These are phyloP conservation scores for Alternaria arbusti DNA, from an alignment of 2,329 filamentous ascomycete genomes.

Conservation along the genomic window DNA sequence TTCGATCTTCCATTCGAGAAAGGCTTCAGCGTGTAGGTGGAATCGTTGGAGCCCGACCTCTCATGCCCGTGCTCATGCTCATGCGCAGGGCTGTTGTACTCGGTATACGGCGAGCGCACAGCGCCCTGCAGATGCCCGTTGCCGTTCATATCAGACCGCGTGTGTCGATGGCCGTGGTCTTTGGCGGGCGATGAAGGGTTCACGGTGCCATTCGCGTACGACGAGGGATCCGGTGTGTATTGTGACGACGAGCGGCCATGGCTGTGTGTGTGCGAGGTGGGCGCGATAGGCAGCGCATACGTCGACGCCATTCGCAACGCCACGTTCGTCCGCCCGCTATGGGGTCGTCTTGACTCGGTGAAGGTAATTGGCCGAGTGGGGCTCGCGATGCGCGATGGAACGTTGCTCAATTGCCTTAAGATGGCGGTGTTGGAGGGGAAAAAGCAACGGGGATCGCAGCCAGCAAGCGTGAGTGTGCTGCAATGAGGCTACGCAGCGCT, in stretches of 20 bases:
- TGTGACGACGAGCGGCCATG: conserved; percentile 51
- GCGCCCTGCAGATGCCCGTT: conserved; percentile 42
- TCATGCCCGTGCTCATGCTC: conserved; percentile 30
- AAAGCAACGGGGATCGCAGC: conserved; percentile 2
- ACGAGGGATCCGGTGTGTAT: conserved; percentile 33
- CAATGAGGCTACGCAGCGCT: conserved; percentile 15
- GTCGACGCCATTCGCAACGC: conserved; percentile 51
- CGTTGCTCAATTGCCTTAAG: not conserved
- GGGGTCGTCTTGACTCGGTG: conserved; percentile 24
- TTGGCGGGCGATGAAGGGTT: conserved; percentile 33
- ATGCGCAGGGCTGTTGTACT: conserved; percentile 34
- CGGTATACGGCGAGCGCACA: conserved; percentile 36
- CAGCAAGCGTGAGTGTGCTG: conserved; percentile 2
- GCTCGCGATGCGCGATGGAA: not conserved
- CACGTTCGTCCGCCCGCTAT: conserved; percentile 23
- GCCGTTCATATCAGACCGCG: conserved; percentile 44
- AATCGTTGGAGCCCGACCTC: conserved; percentile 35
- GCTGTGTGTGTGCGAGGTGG: conserved; percentile 40
- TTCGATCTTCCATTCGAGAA: conserved; percentile 37
- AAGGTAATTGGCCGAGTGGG: conserved; percentile 4
- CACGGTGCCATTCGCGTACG: conserved; percentile 24
- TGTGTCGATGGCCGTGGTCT: conserved; percentile 36
- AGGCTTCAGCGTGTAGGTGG: conserved; percentile 38
- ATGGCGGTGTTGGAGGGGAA: not conserved
- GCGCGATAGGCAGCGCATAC: conserved; percentile 52